Evolutionary conservation across 2,329 filamentous ascomycete species (phyloP), one percentile per base, ranked within the genome.

Genomic region (Sphaerulina vaccinii): DNA sequence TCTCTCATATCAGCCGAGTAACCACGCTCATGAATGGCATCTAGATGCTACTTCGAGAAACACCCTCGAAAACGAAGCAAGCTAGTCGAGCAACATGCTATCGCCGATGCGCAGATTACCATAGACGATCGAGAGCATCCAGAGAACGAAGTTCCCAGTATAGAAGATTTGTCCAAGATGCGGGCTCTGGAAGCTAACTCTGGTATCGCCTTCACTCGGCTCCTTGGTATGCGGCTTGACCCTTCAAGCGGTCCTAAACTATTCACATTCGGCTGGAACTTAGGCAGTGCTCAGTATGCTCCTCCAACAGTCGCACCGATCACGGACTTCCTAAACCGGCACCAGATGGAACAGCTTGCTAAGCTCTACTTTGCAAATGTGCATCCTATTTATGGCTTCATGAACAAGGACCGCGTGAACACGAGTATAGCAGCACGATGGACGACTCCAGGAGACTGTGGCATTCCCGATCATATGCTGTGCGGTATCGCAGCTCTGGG

Each of bases 261-360:
- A 49, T 76, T 79, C 57, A 72, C 79, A 0, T 82, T 83, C 60
- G 79, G 76, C 0, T 83, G 80, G 80, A 82, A 83, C 59, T 64
- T 75, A 11, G 72, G 66, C 38, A 58, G 63, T 50, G 62, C 62
- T 3, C 53, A 59, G 1, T 62, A 68, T 40, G 43, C 46, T 7
- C 55, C 59, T 18, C 56, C 59, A 9, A 46, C 51, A 7, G 40
- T 36, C 15, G 52, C 56, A 10, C 51, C 63, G 2, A 71, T 82
- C 1, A 75, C 71, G 1, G 72, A 74, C 2, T 71, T 79, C 13
- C 58, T 81, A 3, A 73, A 76, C 1, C 72, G 73, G 24, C 65
- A 71, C 6, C 72, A 79, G 33, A 79, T 82, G 75, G 65, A 70
- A 15, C 60, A 62, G 0, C 62, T 82, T 24, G 70, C 73, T 0